Conservation (phyloP, 2,329 filamentous ascomycete species). For the Bipolaris victoriae region DNA sequence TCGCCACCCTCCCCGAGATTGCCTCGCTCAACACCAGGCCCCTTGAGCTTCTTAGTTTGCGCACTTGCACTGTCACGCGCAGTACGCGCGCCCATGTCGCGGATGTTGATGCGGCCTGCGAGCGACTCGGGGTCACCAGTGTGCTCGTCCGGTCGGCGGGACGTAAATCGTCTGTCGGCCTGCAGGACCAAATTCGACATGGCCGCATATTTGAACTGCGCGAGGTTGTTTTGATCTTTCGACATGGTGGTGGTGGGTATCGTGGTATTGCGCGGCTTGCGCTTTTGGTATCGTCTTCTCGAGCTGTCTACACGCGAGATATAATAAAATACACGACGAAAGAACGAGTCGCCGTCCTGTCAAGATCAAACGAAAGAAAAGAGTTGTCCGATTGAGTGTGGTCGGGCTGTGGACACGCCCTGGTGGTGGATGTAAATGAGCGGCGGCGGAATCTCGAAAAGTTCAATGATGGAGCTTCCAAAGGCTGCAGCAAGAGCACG, state of each 20-base stretch:
- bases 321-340: slow-evolving; percentile 14
- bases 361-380: slow-evolving; percentile 17
- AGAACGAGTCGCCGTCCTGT: slow-evolving; percentile 10
- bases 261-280: slow-evolving; percentile 28
- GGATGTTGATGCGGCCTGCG: slow-evolving; percentile 89
- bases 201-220: slow-evolving; percentile 98
- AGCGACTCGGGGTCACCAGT: slow-evolving; percentile 98
- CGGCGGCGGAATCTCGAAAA: slow-evolving; percentile 22
- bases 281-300: slow-evolving; percentile 20
- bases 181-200: slow-evolving; percentile 99
- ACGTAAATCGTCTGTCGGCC: slow-evolving; percentile 95
- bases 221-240: slow-evolving; percentile 67
- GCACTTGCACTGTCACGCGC: slow-evolving; percentile 80
- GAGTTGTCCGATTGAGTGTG: slow-evolving; percentile 12
- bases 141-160: slow-evolving; percentile 88
- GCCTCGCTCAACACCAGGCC: slow-evolving; percentile 74
- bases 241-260: slow-evolving; percentile 33
- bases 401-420: slow-evolving; percentile 34
- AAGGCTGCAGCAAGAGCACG: slow-evolving; percentile 18
- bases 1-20: slow-evolving; percentile 80
- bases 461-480: slow-evolving; percentile 19
- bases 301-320: slow-evolving; percentile 12
- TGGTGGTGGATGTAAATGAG: slow-evolving; percentile 27
- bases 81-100: slow-evolving; percentile 90
- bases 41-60: slow-evolving; percentile 72